Evolutionary conservation across 2,329 filamentous ascomycete genomes (phyloP).

Genomic region (Cladophialophora chaetospira): DNA sequence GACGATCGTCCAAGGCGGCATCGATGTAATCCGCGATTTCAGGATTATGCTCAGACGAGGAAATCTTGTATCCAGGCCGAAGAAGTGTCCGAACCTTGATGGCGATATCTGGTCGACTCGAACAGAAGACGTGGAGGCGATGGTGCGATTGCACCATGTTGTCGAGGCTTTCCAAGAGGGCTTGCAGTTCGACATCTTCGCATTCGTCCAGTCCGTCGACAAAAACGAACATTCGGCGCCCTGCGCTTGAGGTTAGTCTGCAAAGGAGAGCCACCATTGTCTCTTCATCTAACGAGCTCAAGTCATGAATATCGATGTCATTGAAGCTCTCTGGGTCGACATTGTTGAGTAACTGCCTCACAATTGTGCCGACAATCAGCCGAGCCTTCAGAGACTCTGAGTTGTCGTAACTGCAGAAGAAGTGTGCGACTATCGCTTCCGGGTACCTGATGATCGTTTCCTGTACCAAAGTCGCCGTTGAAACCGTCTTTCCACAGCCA

Average conservation of each 20-base stretch:
- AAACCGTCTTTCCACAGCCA: constrained; percentile 32
- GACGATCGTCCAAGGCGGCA: constrained; percentile 8
- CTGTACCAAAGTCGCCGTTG: constrained; percentile 29
- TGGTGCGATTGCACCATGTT: neutral
- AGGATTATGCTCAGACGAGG: constrained; percentile 4
- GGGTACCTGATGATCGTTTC: constrained; percentile 16
- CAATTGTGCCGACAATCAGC: constrained; percentile 31
- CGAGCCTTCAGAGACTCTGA: constrained; percentile 25
- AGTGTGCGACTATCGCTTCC: constrained; percentile 24
- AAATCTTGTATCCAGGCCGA: constrained; percentile 8
- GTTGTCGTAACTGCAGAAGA: constrained; percentile 29
- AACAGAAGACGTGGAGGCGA: constrained; percentile 22
- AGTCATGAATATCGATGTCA: neutral
- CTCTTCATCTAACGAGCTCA: neutral
- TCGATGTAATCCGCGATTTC: constrained; percentile 29
- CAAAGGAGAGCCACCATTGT: constrained; percentile 4
- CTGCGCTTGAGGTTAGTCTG: neutral
- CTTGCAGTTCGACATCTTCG: constrained; percentile 3
- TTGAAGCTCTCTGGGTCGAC: constrained; percentile 7
- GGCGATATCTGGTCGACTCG: constrained; percentile 28
- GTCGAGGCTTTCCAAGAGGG: constrained; percentile 3
- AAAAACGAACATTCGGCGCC: constrained; percentile 15
- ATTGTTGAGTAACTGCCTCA: constrained; percentile 26
- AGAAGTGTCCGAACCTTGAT: constrained; percentile 3
- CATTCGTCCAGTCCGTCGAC: constrained; percentile 29